These are phyloP conservation scores for Cryoendolithus antarcticus DNA, from an alignment of 2,329 filamentous ascomycete species.

Conservation along the genomic window DNA sequence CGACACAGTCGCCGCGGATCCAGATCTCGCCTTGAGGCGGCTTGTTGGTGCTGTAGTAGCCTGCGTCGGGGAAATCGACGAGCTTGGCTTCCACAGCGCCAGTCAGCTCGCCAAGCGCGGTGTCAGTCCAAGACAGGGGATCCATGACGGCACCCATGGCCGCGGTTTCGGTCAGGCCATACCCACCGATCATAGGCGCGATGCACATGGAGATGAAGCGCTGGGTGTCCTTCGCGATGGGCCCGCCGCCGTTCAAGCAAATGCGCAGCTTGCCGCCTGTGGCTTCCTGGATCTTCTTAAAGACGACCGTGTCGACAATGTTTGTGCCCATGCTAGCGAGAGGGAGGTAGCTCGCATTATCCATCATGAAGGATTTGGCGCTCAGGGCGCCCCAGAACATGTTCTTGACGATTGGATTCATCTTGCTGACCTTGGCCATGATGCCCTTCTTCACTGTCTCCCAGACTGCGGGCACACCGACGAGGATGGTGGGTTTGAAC, in stretches of 20 bases:
- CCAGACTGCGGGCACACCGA: slow-evolving; percentile 94
- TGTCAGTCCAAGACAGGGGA: slow-evolving; percentile 70
- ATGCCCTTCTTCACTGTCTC: slow-evolving; percentile 96
- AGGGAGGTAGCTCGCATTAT: slow-evolving; percentile 34
- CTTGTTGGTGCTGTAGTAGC: slow-evolving; percentile 61
- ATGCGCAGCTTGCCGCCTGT: slow-evolving; percentile 83
- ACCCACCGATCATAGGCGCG: slow-evolving; percentile 87
- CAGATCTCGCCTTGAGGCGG: slow-evolving; percentile 87
- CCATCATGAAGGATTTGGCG: slow-evolving; percentile 49
- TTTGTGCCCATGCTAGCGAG: slow-evolving; percentile 41
- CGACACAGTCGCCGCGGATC: slow-evolving; percentile 67
- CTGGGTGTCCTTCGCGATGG: slow-evolving; percentile 75
- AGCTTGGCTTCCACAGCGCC: slow-evolving; percentile 78
- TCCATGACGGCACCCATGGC: slow-evolving; percentile 66
- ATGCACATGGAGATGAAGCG: slow-evolving; percentile 85
- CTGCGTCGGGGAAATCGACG: slow-evolving; percentile 79
- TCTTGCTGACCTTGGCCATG: slow-evolving; percentile 60
- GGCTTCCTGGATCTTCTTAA: slow-evolving; percentile 80
- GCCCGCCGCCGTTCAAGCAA: slow-evolving; percentile 88
- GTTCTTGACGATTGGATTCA: slow-evolving; percentile 57
- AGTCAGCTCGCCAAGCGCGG: slow-evolving; percentile 65
- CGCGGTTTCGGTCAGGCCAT: slow-evolving; percentile 84
- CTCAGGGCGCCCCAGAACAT: slow-evolving; percentile 63
- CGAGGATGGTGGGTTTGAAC: slow-evolving; percentile 75
- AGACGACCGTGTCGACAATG: slow-evolving; percentile 70